Evolutionary conservation across 192 early-diverging fungal species (phyloP).

Genomic region (Neocallimastix lanati): DNA sequence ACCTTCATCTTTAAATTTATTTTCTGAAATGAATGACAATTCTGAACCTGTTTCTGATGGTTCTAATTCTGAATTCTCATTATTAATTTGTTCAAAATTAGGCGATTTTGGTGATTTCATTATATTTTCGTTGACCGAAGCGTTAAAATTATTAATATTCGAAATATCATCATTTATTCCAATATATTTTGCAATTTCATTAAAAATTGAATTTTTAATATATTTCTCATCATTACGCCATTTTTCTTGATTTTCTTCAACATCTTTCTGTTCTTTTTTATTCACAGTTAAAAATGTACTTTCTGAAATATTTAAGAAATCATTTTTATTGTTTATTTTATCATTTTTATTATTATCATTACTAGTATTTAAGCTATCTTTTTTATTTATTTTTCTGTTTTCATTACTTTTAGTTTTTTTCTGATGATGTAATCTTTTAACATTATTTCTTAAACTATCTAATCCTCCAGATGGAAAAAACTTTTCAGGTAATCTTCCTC

Average conservation of each 20-base stretch:
- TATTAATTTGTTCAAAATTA: no score
- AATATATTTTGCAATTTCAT: not conserved
- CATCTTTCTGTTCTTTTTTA: no score
- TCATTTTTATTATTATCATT: constrained; percentile 3
- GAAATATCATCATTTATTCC: not conserved
- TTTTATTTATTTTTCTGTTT: not conserved
- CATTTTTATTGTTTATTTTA: not conserved
- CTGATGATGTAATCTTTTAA: not conserved
- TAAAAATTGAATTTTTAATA: not conserved
- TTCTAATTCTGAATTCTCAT: no score
- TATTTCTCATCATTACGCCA: not conserved
- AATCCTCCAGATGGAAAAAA: constrained; percentile 9
- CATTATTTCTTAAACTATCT: constrained; percentile 6
- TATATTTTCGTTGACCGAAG: not conserved
- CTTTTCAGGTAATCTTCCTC: constrained; percentile 21
- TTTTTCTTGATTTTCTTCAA: no score
- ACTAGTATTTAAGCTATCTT: not conserved
- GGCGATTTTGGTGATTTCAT: not conserved
- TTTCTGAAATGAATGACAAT: no score
- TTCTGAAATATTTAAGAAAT: no score
- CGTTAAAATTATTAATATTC: not conserved
- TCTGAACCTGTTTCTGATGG: no score
- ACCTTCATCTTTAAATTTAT: no score
- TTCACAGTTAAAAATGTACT: no score
- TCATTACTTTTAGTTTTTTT: not conserved